These are phyloP conservation scores for Lasiodiplodia theobromae DNA, from an alignment of 2,329 filamentous ascomycete genomes.

Conservation along the genomic window DNA sequence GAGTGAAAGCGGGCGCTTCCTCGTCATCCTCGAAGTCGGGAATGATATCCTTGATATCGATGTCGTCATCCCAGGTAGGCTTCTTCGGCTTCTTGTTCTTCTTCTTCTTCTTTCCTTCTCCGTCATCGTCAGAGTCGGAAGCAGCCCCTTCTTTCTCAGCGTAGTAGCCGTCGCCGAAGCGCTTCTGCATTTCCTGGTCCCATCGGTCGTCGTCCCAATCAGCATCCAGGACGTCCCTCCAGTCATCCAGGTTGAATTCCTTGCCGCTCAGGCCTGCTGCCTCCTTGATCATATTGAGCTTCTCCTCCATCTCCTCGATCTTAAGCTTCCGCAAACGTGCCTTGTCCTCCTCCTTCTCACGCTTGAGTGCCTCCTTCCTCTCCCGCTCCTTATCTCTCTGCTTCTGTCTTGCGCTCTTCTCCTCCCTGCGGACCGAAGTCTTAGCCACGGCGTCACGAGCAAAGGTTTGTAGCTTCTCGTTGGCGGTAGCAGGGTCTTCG, in stretches of 20 bases:
- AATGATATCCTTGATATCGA: constrained; percentile 91
- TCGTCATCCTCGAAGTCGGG: constrained; percentile 76
- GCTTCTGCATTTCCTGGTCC: constrained; percentile 87
- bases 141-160: constrained; percentile 64
- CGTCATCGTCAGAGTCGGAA: constrained; percentile 33
- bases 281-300: constrained; percentile 85
- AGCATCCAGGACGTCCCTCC: constrained; percentile 82
- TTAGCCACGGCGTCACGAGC: constrained; percentile 83
- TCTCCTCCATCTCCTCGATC: constrained; percentile 87
- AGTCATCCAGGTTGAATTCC: constrained; percentile 75
- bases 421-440: constrained; percentile 85
- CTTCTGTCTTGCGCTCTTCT: constrained; percentile 77
- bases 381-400: constrained; percentile 79
- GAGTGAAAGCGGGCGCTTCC: constrained; percentile 58
- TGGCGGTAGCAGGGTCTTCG: constrained; percentile 86
- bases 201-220: constrained; percentile 89
- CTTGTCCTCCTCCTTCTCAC: constrained; percentile 78
- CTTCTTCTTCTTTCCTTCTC: constrained; percentile 37
- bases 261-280: constrained; percentile 81
- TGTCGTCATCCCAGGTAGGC: constrained; percentile 94
- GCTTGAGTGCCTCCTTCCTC: constrained; percentile 79
- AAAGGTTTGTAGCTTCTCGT: constrained; percentile 87
- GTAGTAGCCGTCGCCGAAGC: constrained; percentile 93
- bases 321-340: constrained; percentile 85
- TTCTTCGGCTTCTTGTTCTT: constrained; percentile 75